phyloP scores from a whole-genome alignment of 2,329 filamentous ascomycete species.

The Aspergillus niger region DNA sequence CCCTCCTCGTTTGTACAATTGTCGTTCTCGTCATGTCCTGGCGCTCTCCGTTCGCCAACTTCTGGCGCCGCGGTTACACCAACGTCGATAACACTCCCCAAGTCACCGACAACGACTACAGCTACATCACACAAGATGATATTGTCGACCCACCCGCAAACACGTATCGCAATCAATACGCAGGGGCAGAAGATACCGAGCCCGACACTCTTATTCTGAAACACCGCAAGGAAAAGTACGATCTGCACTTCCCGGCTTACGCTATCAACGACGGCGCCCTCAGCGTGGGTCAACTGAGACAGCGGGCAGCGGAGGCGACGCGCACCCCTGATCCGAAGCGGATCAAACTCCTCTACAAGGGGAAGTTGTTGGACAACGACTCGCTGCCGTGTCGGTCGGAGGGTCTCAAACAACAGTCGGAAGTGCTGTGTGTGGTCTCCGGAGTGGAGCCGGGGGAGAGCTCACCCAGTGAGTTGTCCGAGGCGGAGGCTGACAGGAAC shows the following conservation, averaged over 20 bases:
- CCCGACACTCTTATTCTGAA: slow-evolving; percentile 49
- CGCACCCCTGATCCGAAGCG: slow-evolving; percentile 38
- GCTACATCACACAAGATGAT: slow-evolving; percentile 42
- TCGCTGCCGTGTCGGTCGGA: slow-evolving; percentile 42
- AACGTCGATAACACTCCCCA: slow-evolving; percentile 32
- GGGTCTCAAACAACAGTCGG: slow-evolving; percentile 51
- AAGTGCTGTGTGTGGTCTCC: slow-evolving; percentile 50
- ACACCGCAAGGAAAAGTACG: slow-evolving; percentile 45
- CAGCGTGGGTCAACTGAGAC: slow-evolving; percentile 45
- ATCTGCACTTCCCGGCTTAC: slow-evolving; percentile 49
- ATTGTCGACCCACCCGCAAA: slow-evolving; percentile 31
- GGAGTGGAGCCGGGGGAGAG: slow-evolving; percentile 36
- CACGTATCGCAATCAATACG: slow-evolving; percentile 16
- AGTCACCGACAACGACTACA: slow-evolving; percentile 42
- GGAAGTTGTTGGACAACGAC: slow-evolving; percentile 47
- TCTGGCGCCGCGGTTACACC: slow-evolving; percentile 36
- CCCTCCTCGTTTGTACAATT: slow-evolving; percentile 32
- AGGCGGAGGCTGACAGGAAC: slow-evolving; percentile 27
- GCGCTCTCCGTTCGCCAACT: slow-evolving; percentile 33
- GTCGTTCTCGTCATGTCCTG: slow-evolving; percentile 39
- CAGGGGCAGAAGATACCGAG: slow-evolving; percentile 32
- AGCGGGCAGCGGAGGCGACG: slow-evolving; percentile 41
- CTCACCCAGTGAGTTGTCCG: slow-evolving; percentile 36
- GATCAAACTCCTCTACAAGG: slow-evolving; percentile 52
- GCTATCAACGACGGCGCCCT: slow-evolving; percentile 50